Percentiles rank a stretch among this genome's conserved stretches.
phyloP scores from a whole-genome alignment of 2,329 filamentous ascomycete species.

The Aureobasidium melanogenum region DNA sequence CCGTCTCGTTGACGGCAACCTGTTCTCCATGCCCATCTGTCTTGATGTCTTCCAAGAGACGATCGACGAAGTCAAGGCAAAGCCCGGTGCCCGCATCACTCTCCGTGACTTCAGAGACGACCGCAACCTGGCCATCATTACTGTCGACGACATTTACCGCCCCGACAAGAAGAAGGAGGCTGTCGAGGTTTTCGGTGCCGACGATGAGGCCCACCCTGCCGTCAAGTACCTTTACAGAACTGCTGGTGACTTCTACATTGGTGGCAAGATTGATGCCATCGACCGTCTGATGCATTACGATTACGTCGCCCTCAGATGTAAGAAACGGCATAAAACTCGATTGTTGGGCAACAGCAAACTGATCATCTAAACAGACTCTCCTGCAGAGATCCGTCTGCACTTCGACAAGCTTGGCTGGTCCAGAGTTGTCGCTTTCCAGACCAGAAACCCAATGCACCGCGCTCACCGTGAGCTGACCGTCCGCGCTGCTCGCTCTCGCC shows the following conservation, averaged over 20 bases:
- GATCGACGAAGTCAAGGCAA: slow-evolving; percentile 66
- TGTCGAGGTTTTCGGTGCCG: slow-evolving; percentile 85
- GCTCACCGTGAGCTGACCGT: slow-evolving; percentile 97
- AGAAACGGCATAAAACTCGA: slow-evolving; percentile 13
- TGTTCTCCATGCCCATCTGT: slow-evolving; percentile 96
- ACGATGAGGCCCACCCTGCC: slow-evolving; percentile 73
- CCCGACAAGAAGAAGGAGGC: slow-evolving; percentile 92
- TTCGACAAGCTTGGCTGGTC: slow-evolving; percentile 99
- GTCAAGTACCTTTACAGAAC: slow-evolving; percentile 80
- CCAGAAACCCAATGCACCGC: slow-evolving; percentile 97
- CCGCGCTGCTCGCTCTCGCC: slow-evolving; percentile 86
- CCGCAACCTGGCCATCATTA: slow-evolving; percentile 90
- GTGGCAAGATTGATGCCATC: slow-evolving; percentile 91
- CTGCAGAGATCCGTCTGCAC: slow-evolving; percentile 86
- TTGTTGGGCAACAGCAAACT: slow-evolving; percentile 4
- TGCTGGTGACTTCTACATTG: slow-evolving; percentile 81
- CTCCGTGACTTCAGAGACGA: slow-evolving; percentile 95
- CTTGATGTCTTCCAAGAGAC: slow-evolving; percentile 71
- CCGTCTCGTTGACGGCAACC: slow-evolving; percentile 76
- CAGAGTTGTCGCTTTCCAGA: slow-evolving; percentile 97
- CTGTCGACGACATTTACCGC: slow-evolving; percentile 87
- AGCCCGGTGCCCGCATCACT: slow-evolving; percentile 72
- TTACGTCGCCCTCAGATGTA: slow-evolving; percentile 91
- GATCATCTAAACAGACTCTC: slow-evolving; percentile 55
- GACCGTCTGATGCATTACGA: slow-evolving; percentile 97